Base-by-base conservation (phyloP, 768 basidiomycete species). In the Daedalea quercina region DNA sequence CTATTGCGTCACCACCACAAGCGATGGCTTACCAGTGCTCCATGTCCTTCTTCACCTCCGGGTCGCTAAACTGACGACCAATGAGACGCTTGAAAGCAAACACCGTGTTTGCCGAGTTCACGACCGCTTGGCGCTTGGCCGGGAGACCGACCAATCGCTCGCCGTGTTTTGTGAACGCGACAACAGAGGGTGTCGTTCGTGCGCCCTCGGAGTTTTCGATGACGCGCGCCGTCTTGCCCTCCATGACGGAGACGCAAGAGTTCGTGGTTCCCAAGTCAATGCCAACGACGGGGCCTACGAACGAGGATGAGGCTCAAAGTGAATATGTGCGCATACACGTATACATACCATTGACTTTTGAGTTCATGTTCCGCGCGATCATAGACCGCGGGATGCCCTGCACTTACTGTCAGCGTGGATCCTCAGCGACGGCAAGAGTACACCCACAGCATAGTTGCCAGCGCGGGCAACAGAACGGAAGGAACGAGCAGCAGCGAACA, bases 131-230 rank as follows among this genome's bases (percentile, higher is more conserved):
- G 46, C 94, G 90, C 73, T 97, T 94, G 11, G 95, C 96, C 22
- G 95, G 94, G 41, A 96, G 81, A 70, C 95, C 95, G 54, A 96
- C 87, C 28, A 97, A 79, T 54, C 95, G 92, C 69, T 99, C 96
- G 52, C 92, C 93, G 63, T 97, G 94, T 70, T 97, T 96, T 51
- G 96, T 93, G 79, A 99, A 99, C 35, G 95, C 95, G 60, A 98
- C 92, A 52, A 97, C 93, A 35, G 96, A 99, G 2, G 96, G 96
- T 15, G 96, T 99, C 57, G 96, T 98, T 60, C 96, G 85, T 53
- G 89, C 90, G 76, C 96, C 95, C 76, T 98, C 95, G 4, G 94
- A 76, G 76, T 98, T 98, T 74, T 97, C 96, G 60, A 99, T 87
- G 58, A 98, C 95, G 60, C 90, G 87, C 47, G 94, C 82, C 33